Evolutionary conservation across 306 rosid genomes (phyloP).

Genomic region (Quercus berberidifolia): DNA sequence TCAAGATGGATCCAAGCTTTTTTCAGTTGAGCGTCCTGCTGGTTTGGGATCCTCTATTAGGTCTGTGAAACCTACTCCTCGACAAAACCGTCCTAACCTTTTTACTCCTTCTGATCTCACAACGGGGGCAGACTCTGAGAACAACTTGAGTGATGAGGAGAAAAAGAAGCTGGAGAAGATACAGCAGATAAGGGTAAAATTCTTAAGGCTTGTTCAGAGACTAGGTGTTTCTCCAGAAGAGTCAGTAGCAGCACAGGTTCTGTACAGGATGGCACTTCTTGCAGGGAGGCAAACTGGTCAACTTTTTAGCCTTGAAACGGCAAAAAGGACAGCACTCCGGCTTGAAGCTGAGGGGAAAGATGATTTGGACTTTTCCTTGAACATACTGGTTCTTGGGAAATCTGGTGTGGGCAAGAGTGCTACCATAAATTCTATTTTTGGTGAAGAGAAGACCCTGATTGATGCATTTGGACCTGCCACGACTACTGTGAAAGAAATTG

Average conservation of each 20-base stretch:
- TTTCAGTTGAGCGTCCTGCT: slow-evolving; percentile 97
- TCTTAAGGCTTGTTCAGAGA: slow-evolving; percentile 78
- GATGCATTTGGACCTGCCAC: slow-evolving; percentile 87
- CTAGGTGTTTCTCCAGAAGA: slow-evolving; percentile 77
- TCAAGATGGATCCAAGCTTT: slow-evolving; percentile 88
- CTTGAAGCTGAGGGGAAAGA: slow-evolving; percentile 76
- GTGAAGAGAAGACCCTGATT: slow-evolving; percentile 70
- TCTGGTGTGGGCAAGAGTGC: slow-evolving; percentile 98
- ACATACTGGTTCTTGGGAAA: slow-evolving; percentile 88
- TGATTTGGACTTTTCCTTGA: slow-evolving; percentile 66
- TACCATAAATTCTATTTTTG: slow-evolving; percentile 86
- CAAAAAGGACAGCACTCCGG: slow-evolving; percentile 63
- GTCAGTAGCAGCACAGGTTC: slow-evolving; percentile 78
- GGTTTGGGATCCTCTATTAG: slow-evolving; percentile 86
- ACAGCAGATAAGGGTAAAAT: slow-evolving; percentile 73
- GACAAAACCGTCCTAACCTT: slow-evolving; percentile 52
- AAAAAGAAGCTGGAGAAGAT: slow-evolving; percentile 59
- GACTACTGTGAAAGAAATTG: slow-evolving; percentile 65
- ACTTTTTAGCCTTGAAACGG: slow-evolving; percentile 66
- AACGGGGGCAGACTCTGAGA: slow-evolving; percentile 40
- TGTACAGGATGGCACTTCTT: slow-evolving; percentile 65
- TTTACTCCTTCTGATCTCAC: slow-evolving; percentile 46
- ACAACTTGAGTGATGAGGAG: slow-evolving; percentile 76
- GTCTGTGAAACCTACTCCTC: slow-evolving; percentile 58
- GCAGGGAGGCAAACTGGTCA: slow-evolving; percentile 69